A percentile compares a stretch with the other conserved stretches of the same genome.
These are phyloP conservation scores for Vigna hirtella DNA, from an alignment of 306 rosid species.

Conservation along the genomic window DNA sequence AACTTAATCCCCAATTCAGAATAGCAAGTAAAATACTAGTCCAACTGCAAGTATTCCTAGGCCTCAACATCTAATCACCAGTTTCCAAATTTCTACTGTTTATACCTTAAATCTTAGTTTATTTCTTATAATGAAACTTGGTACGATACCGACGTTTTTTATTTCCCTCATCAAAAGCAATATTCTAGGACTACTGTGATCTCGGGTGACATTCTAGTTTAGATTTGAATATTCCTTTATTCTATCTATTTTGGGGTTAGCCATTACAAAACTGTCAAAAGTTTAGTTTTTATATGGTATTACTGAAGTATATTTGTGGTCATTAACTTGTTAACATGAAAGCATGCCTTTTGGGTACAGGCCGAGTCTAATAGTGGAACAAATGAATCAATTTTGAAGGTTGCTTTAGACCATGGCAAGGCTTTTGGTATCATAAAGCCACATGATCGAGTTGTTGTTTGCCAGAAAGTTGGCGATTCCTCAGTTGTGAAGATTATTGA, in stretches of 20 bases:
- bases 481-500: slow-evolving; percentile 90
- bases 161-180: background rate
- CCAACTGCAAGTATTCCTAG: background rate
- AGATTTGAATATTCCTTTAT: slow-evolving; percentile 3
- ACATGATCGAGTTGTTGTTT: slow-evolving; percentile 86
- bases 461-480: slow-evolving; percentile 93
- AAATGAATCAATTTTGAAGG: slow-evolving; percentile 88
- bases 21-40: slow-evolving; percentile 1
- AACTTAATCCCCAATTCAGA: background rate
- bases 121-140: background rate
- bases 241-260: background rate
- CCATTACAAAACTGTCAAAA: background rate
- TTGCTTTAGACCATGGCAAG: slow-evolving; percentile 89
- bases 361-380: slow-evolving; percentile 80
- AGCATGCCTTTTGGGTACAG: slow-evolving; percentile 50
- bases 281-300: background rate
- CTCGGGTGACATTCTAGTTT: background rate
- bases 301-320: background rate
- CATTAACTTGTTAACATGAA: slow-evolving; percentile 1
- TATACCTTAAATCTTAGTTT: background rate
- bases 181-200: background rate
- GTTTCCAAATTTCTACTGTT: background rate
- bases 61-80: background rate
- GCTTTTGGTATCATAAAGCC: slow-evolving; percentile 73
- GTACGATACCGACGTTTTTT: background rate